phyloP scores from a whole-genome alignment of 805 yeast species.

The Blastobotrys peoriensis region DNA sequence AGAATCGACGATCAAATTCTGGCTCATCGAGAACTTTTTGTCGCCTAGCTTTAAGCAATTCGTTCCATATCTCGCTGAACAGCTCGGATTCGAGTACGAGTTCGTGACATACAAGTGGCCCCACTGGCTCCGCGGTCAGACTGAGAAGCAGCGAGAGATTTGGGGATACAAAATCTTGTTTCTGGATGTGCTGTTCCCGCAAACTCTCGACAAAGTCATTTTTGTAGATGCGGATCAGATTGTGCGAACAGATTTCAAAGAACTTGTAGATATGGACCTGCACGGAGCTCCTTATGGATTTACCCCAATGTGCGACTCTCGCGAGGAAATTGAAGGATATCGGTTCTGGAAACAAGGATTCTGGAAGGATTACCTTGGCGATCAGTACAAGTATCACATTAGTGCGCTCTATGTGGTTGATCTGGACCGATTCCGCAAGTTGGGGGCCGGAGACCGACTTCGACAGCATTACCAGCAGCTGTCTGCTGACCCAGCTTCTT shows the following conservation, averaged over 20 bases:
- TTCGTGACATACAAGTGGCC: slow-evolving; percentile 92
- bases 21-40: slow-evolving; percentile 80
- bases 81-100: slow-evolving; percentile 64
- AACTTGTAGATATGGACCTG: slow-evolving; percentile 60
- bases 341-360: slow-evolving; percentile 92
- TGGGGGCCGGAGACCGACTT: slow-evolving; percentile 70
- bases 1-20: slow-evolving; percentile 63
- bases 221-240: slow-evolving; percentile 86
- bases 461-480: slow-evolving; percentile 81
- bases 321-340: slow-evolving; percentile 74
- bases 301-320: slow-evolving; percentile 80
- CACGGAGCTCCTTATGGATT: slow-evolving; percentile 82
- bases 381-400: slow-evolving; percentile 55
- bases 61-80: slow-evolving; percentile 52
- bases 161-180: slow-evolving; percentile 89
- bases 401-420: slow-evolving; percentile 84
- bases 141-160: slow-evolving; percentile 69
- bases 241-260: slow-evolving; percentile 67
- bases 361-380: slow-evolving; percentile 62
- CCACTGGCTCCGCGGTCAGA: slow-evolving; percentile 72
- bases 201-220: slow-evolving; percentile 62
- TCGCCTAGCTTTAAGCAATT: slow-evolving; percentile 60
- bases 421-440: slow-evolving; percentile 54
- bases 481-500: slow-evolving; percentile 70
- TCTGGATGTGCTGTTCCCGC: slow-evolving; percentile 83